Evolutionary conservation across 306 rosid species (phyloP).

Genomic region (Adenanthera pavonina): DNA sequence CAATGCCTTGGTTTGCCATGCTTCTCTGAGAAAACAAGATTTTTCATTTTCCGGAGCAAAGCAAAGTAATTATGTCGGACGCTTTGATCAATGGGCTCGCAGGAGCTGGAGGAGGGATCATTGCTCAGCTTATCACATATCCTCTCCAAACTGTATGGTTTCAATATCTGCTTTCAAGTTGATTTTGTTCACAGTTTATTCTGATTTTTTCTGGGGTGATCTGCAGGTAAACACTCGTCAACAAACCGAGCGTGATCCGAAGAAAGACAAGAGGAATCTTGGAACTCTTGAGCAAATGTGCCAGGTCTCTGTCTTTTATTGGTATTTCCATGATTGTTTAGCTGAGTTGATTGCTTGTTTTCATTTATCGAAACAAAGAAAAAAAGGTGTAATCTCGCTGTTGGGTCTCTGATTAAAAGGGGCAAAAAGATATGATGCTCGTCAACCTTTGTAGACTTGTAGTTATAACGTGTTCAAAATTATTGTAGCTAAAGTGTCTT

Average conservation of each 20-base stretch:
- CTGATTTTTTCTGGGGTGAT: conserved; percentile 34
- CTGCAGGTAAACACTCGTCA: conserved; percentile 92
- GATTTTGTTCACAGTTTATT: not conserved
- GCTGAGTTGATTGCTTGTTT: not conserved
- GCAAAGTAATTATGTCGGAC: conserved; percentile 69
- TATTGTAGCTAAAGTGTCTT: not conserved
- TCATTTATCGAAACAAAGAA: conserved; percentile 3
- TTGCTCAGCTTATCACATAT: conserved; percentile 94
- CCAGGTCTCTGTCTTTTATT: conserved; percentile 57
- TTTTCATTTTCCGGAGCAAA: conserved; percentile 28
- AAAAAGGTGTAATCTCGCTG: not conserved
- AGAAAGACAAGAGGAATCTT: conserved; percentile 57
- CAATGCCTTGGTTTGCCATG: conserved; percentile 17
- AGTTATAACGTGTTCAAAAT: not conserved
- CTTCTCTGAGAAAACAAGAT: conserved; percentile 21
- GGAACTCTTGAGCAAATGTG: conserved; percentile 71
- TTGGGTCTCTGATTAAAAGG: conserved; percentile 14
- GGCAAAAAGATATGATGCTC: not conserved
- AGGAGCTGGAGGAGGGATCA: conserved; percentile 99
- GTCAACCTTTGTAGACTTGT: not conserved
- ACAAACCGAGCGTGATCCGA: conserved; percentile 88
- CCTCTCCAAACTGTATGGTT: conserved; percentile 87
- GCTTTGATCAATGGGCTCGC: conserved; percentile 96
- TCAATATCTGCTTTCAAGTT: not conserved
- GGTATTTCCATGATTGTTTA: conserved; percentile 31